A percentile compares a stretch with the other conserved stretches of the same genome.
These are phyloP conservation scores for Melastoma candidum DNA, from an alignment of 441 rosid species.

Conservation along the genomic window DNA sequence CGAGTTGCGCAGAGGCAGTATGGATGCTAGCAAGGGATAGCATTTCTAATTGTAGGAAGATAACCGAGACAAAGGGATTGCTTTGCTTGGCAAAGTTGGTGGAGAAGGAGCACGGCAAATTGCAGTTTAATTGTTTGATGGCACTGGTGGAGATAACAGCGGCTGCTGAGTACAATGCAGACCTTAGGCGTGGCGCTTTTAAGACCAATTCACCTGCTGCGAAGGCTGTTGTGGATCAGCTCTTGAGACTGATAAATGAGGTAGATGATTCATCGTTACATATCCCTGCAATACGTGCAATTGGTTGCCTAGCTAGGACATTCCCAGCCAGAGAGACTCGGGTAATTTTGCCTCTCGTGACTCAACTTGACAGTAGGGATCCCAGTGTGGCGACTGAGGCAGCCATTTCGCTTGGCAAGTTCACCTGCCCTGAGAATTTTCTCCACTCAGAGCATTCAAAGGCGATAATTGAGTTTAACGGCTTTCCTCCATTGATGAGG, in stretches of 20 bases:
- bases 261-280: conserved; percentile 29
- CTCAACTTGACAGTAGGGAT: conserved; percentile 28
- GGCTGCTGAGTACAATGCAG: conserved; percentile 46
- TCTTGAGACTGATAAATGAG: conserved; percentile 37
- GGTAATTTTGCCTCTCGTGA: conserved; percentile 39
- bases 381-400: conserved; percentile 40
- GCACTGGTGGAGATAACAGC: conserved; percentile 55
- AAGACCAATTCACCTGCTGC: conserved; percentile 62
- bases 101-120: conserved; percentile 41
- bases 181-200: conserved; percentile 54
- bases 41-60: conserved; percentile 41
- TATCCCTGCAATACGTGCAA: conserved; percentile 39
- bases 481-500: conserved; percentile 34
- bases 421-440: conserved; percentile 37
- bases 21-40: conserved; percentile 59
- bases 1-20: conserved; percentile 37
- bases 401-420: conserved; percentile 46
- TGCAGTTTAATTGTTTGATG: conserved; percentile 52
- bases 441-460: conserved; percentile 39
- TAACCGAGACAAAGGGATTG: conserved; percentile 61
- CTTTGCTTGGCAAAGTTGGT: conserved; percentile 56
- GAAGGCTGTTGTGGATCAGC: conserved; percentile 54
- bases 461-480: conserved; percentile 36
- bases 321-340: conserved; percentile 51
- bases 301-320: conserved; percentile 45